These are phyloP conservation scores for Mortierella sp. DNA, from an alignment of 371 early-diverging fungal species.

Conservation along the genomic window DNA sequence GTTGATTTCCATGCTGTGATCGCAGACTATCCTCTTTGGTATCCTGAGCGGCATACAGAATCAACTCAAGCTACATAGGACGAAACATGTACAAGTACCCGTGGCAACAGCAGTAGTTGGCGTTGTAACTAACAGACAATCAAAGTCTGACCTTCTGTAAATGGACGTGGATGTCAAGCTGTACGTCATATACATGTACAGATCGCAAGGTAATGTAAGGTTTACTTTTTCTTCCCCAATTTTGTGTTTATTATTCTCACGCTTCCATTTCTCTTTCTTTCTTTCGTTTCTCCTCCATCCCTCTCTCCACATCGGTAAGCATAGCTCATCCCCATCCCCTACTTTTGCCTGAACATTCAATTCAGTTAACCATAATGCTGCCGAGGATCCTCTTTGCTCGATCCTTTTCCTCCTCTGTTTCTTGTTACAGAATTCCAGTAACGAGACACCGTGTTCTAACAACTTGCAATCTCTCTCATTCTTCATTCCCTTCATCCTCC, in stretches of 20 bases:
- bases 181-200: too few species aligned
- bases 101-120: too few species aligned
- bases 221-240: too few species aligned
- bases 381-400: background rate
- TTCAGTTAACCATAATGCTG: background rate
- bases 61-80: too few species aligned
- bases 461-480: background rate
- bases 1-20: too few species aligned
- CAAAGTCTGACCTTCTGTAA: too few species aligned
- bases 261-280: background rate
- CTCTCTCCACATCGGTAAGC: slow-evolving; percentile 5
- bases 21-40: too few species aligned
- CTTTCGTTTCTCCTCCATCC: slow-evolving; percentile 11
- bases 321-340: background rate
- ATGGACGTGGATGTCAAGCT: too few species aligned
- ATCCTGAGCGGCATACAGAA: too few species aligned
- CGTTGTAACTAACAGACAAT: too few species aligned
- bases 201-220: too few species aligned
- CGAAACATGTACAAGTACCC: too few species aligned
- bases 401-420: background rate
- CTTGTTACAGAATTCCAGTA: background rate
- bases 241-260: background rate
- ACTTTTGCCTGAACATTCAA: background rate
- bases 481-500: background rate
- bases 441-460: background rate